Evolutionary conservation across 2,329 filamentous ascomycete species (phyloP).

Genomic region (Colletotrichum tanaceti): DNA sequence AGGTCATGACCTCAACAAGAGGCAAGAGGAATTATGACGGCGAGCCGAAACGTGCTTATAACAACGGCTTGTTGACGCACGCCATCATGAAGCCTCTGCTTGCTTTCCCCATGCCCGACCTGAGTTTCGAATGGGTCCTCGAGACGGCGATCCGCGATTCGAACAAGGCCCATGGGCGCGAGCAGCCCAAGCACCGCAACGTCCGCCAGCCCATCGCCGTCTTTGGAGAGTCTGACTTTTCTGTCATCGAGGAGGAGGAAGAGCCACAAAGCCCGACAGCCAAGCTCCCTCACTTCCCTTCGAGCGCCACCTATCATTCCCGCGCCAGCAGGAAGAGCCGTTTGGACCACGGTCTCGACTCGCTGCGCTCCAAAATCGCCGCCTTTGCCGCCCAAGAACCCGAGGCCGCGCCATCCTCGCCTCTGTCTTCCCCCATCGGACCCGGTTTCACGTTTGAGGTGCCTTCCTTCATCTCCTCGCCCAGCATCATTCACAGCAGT

Average conservation of each 20-base stretch:
- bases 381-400: neutral
- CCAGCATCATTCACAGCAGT: neutral
- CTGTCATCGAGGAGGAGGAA: slow-evolving; percentile 34
- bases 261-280: slow-evolving; percentile 34
- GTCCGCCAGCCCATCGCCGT: slow-evolving; percentile 31
- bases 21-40: slow-evolving; percentile 30
- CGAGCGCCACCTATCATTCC: slow-evolving; percentile 35
- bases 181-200: slow-evolving; percentile 17
- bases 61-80: slow-evolving; percentile 31
- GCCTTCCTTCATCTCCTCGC: slow-evolving; percentile 26
- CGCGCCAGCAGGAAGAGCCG: slow-evolving; percentile 26
- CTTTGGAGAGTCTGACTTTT: slow-evolving; percentile 32
- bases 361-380: slow-evolving; percentile 15
- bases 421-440: slow-evolving; percentile 22
- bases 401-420: neutral
- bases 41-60: slow-evolving; percentile 31
- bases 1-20: neutral
- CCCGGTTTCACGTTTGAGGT: slow-evolving; percentile 30
- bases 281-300: slow-evolving; percentile 33
- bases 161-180: slow-evolving; percentile 19
- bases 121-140: slow-evolving; percentile 34
- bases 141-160: slow-evolving; percentile 27
- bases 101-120: slow-evolving; percentile 30
- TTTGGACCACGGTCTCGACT: slow-evolving; percentile 18
- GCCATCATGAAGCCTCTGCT: slow-evolving; percentile 30